Conservation (phyloP, 768 basidiomycete species). For the Suillus cothurnatus region DNA sequence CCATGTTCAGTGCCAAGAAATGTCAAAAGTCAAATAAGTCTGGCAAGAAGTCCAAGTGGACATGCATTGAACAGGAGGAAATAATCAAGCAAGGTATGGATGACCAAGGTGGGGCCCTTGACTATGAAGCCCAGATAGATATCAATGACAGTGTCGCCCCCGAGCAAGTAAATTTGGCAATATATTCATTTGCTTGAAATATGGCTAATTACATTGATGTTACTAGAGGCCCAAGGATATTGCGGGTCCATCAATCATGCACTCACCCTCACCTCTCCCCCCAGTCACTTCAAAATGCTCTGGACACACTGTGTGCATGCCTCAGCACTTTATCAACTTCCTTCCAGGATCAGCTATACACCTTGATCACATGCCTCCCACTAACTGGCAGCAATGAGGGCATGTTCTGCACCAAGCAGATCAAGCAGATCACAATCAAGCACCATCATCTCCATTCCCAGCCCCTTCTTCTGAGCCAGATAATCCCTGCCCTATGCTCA, state of each 20-base stretch:
- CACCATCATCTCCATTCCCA: neutral
- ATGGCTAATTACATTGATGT: too few relatives aligned
- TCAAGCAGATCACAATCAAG: neutral
- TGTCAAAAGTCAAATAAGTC: too few relatives aligned
- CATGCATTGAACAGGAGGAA: too few relatives aligned
- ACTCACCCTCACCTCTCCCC: neutral
- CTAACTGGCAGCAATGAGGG: neutral
- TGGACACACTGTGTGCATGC: neutral
- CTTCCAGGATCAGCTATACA: neutral
- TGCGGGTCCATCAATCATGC: neutral
- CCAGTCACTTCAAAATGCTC: neutral
- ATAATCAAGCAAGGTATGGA: too few relatives aligned
- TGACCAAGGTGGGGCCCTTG: too few relatives aligned
- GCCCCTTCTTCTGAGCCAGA: neutral
- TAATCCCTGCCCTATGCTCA: neutral
- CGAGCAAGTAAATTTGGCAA: too few relatives aligned
- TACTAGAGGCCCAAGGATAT: too few relatives aligned
- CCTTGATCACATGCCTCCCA: conserved; percentile 1
- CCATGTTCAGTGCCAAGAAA: too few relatives aligned
- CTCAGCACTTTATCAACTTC: neutral
- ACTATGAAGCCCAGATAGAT: too few relatives aligned
- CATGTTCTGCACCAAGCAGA: neutral
- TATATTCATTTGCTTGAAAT: too few relatives aligned
- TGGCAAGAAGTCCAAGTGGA: too few relatives aligned
- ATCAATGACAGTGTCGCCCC: too few relatives aligned